Evolutionary conservation across 805 yeast species (phyloP).

Genomic region (Lipomyces yamadae): DNA sequence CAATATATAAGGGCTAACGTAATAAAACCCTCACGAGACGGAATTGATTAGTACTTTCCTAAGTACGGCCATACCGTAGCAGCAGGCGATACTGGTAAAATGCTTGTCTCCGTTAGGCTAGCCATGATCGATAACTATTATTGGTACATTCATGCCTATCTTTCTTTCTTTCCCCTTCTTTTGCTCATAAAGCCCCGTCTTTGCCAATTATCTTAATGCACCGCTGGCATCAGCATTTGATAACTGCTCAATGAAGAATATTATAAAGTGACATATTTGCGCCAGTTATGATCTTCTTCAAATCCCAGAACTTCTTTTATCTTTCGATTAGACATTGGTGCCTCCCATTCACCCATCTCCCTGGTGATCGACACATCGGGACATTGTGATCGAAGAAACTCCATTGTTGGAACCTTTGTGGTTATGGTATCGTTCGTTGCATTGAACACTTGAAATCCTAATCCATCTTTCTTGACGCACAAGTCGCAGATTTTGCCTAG

Average conservation of each 20-base stretch:
- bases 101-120: too few relatives aligned
- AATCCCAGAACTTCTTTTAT: constrained; percentile 10
- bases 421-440: constrained; percentile 17
- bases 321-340: constrained; percentile 10
- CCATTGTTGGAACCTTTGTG: constrained; percentile 10
- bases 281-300: constrained; percentile 14
- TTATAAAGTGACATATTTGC: constrained; percentile 12
- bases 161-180: too few relatives aligned
- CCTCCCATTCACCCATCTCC: constrained; percentile 21
- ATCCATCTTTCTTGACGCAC: constrained; percentile 14
- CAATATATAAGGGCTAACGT: too few relatives aligned
- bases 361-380: constrained; percentile 15
- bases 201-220: too few relatives aligned
- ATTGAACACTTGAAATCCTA: constrained; percentile 17
- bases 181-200: too few relatives aligned
- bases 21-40: too few relatives aligned
- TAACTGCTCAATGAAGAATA: not conserved
- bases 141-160: too few relatives aligned
- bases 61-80: too few relatives aligned
- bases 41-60: too few relatives aligned
- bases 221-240: too few relatives aligned
- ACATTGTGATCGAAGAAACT: constrained; percentile 7
- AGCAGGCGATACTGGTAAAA: too few relatives aligned
- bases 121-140: too few relatives aligned
- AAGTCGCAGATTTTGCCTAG: constrained; percentile 17